phyloP scores from a whole-genome alignment of 345 rosid genomes.

The Psidium guajava region DNA sequence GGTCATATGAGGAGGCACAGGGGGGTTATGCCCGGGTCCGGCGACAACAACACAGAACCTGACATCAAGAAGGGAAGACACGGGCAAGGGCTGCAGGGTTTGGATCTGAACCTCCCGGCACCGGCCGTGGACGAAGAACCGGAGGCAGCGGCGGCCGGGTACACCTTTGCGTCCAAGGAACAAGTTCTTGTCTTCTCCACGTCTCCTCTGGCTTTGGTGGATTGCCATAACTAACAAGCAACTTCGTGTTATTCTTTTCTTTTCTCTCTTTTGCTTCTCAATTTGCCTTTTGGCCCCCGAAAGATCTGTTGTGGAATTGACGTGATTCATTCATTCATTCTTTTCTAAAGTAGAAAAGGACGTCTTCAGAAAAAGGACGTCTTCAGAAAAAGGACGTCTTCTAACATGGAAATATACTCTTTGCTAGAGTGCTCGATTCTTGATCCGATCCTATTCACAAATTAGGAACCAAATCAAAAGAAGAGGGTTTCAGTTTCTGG shows the following conservation, averaged over 20 bases:
- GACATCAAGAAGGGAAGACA: constrained; percentile 20
- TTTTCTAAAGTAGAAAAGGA: background rate
- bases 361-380: too few species aligned
- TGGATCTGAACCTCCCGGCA: constrained; percentile 70
- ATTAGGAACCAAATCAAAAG: too few species aligned
- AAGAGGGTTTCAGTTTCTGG: too few species aligned
- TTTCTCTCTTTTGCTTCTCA: background rate
- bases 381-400: background rate
- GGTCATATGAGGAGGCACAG: constrained; percentile 97
- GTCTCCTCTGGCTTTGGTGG: constrained; percentile 36
- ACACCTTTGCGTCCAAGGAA: constrained; percentile 19
- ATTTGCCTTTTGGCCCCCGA: background rate
- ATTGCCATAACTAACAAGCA: constrained; percentile 44
- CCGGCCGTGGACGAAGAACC: constrained; percentile 10
- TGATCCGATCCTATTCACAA: too few species aligned
- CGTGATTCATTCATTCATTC: background rate
- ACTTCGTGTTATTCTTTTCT: background rate
- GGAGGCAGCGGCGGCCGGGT: constrained; percentile 7
- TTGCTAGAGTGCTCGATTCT: background rate
- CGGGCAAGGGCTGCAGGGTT: constrained; percentile 21
- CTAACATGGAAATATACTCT: background rate
- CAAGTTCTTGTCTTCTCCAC: constrained; percentile 49
- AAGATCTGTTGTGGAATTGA: background rate
- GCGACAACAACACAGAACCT: constrained; percentile 1
- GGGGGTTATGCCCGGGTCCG: background rate